phyloP scores from a whole-genome alignment of 106 monocot genomes.

The Dioscorea zingiberensis region DNA sequence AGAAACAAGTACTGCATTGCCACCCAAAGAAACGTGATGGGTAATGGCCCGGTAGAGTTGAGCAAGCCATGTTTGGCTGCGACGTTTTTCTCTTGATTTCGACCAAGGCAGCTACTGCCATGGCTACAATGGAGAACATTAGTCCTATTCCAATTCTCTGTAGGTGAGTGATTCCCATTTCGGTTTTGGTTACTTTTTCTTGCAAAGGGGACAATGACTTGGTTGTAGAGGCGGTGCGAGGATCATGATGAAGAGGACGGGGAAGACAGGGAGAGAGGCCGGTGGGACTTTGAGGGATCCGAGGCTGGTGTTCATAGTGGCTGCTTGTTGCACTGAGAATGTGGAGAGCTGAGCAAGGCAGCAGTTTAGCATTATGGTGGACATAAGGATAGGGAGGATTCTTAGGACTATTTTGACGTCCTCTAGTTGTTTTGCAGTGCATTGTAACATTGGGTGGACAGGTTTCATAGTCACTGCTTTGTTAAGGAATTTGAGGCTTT shows the following conservation, averaged over 20 bases:
- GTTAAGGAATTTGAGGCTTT: conserved; percentile 47
- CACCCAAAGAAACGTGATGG: conserved; percentile 85
- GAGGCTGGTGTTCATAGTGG: conserved; percentile 69
- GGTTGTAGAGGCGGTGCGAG: conserved; percentile 77
- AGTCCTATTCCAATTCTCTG: conserved; percentile 73
- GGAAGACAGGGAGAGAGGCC: conserved; percentile 75
- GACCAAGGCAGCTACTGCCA: conserved; percentile 67
- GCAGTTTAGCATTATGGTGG: conserved; percentile 77
- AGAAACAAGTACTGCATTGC: conserved; percentile 75
- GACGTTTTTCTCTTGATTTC: conserved; percentile 56
- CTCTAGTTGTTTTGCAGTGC: conserved; percentile 50
- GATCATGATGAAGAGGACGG: conserved; percentile 62
- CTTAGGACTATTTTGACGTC: conserved; percentile 58
- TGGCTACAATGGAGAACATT: conserved; percentile 53
- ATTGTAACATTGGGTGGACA: conserved; percentile 14
- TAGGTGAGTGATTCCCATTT: conserved; percentile 63
- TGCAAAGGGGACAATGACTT: conserved; percentile 55
- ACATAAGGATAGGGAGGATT: conserved; percentile 70
- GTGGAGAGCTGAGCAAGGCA: conserved; percentile 84
- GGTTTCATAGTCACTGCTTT: conserved; percentile 32
- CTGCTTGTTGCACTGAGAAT: too few relatives aligned
- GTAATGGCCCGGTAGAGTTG: conserved; percentile 29
- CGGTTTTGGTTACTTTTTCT: conserved; percentile 42
- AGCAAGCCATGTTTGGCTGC: conserved; percentile 15
- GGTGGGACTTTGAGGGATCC: conserved; percentile 59